Evolutionary conservation across 495 filamentous ascomycete species (phyloP).

Genomic region (Daldinia bambusicola): DNA sequence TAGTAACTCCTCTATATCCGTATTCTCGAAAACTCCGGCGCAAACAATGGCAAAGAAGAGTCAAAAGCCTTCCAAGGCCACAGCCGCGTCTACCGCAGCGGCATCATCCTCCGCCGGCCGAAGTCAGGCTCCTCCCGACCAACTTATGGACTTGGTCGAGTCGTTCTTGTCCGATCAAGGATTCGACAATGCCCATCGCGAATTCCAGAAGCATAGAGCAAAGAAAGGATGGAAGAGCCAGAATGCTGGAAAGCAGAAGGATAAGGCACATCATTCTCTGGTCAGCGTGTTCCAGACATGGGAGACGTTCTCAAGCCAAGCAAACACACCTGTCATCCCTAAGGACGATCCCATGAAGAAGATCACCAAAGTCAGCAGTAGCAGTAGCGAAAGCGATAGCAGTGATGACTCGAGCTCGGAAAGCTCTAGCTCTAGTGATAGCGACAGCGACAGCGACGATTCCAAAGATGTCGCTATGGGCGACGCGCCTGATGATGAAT

Average conservation of each 20-base stretch:
- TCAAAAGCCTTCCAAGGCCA: slow-evolving; percentile 40
- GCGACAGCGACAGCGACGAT: slow-evolving; percentile 48
- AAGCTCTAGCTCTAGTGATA: slow-evolving; percentile 54
- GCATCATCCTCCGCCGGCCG: slow-evolving; percentile 27
- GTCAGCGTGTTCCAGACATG: slow-evolving; percentile 59
- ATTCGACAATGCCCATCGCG: slow-evolving; percentile 66
- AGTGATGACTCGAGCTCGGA: slow-evolving; percentile 51
- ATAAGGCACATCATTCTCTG: slow-evolving; percentile 53
- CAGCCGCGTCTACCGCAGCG: slow-evolving; percentile 20
- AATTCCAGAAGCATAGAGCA: slow-evolving; percentile 67
- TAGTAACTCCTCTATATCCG: slow-evolving; percentile 25
- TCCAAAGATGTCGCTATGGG: slow-evolving; percentile 69
- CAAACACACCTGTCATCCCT: slow-evolving; percentile 46
- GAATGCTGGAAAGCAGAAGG: slow-evolving; percentile 38
- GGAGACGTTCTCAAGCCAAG: slow-evolving; percentile 52
- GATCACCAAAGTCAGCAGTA: slow-evolving; percentile 54
- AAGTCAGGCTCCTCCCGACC: slow-evolving; percentile 58
- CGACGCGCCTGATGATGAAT: slow-evolving; percentile 57
- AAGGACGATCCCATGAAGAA: slow-evolving; percentile 47
- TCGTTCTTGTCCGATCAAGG: slow-evolving; percentile 73
- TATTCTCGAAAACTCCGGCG: slow-evolving; percentile 9
- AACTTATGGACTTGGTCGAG: slow-evolving; percentile 72
- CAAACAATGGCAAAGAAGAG: slow-evolving; percentile 48
- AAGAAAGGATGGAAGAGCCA: slow-evolving; percentile 57
- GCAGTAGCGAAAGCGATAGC: slow-evolving; percentile 53